phyloP scores from a whole-genome alignment of 2,329 filamentous ascomycete genomes.

The Ustulina deusta region DNA sequence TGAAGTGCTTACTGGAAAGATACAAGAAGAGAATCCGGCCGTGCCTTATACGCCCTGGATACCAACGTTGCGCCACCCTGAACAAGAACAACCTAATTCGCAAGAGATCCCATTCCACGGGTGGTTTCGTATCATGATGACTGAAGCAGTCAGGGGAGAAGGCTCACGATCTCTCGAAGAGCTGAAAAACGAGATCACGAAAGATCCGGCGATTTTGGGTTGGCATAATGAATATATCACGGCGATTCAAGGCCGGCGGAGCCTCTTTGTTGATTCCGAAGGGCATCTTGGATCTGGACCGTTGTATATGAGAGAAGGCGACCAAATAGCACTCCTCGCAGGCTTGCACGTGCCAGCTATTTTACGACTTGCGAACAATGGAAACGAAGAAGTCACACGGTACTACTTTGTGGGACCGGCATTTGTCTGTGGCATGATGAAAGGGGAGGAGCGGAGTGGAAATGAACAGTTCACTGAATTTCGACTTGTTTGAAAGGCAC shows the following conservation, averaged over 20 bases:
- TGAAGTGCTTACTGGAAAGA: too few species aligned
- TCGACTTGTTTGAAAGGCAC: too few species aligned
- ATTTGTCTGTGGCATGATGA: conserved; percentile 5
- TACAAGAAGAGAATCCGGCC: too few species aligned
- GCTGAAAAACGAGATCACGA: too few species aligned
- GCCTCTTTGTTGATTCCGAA: conserved; percentile 2
- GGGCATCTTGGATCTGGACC: not conserved
- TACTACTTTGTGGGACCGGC: not conserved
- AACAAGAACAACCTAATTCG: too few species aligned
- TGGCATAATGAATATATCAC: not conserved
- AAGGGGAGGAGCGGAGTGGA: not conserved
- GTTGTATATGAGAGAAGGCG: not conserved
- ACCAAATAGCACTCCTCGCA: not conserved
- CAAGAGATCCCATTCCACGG: too few species aligned
- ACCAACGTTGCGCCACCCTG: too few species aligned
- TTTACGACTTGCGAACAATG: not conserved
- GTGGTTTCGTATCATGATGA: too few species aligned
- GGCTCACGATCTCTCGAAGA: too few species aligned
- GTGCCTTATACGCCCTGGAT: too few species aligned
- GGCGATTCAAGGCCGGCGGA: not conserved
- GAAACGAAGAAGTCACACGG: not conserved
- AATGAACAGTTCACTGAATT: not conserved
- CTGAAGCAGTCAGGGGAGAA: too few species aligned
- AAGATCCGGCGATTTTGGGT: not conserved
- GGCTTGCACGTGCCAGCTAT: not conserved